Conservation (phyloP, 495 filamentous ascomycete species). For the Neurospora sublineolata region DNA sequence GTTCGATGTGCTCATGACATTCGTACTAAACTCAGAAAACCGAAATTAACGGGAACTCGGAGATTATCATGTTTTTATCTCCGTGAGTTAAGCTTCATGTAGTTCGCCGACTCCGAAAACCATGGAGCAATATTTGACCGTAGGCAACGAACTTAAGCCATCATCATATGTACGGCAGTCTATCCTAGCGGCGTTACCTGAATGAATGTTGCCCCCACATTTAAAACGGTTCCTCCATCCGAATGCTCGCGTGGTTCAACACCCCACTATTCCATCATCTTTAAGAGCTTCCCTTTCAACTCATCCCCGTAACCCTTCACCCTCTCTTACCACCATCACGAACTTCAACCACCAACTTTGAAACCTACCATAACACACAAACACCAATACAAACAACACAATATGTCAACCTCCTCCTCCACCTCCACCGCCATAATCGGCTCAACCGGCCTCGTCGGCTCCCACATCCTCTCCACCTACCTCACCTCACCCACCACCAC, state of each 20-base stretch:
- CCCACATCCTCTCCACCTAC: conserved; percentile 44
- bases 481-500: conserved; percentile 32
- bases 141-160: neutral
- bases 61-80: neutral
- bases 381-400: neutral
- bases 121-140: neutral
- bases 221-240: neutral
- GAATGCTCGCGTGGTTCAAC: neutral
- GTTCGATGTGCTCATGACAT: neutral
- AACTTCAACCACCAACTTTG: neutral
- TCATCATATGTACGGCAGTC: neutral
- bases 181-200: neutral
- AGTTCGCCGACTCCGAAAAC: neutral
- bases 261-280: neutral
- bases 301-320: neutral
- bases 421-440: conserved; percentile 38
- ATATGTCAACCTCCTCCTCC: neutral
- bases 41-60: neutral
- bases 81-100: neutral
- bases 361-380: neutral
- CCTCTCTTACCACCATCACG: neutral
- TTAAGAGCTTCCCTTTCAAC: neutral
- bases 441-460: conserved; percentile 46
- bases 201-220: neutral
- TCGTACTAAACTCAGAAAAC: too few species aligned